Percentiles rank a stretch among this genome's conserved stretches.
Conservation (phyloP, 1,284 basidiomycete genomes). For the Trichosporon sp. region DNA sequence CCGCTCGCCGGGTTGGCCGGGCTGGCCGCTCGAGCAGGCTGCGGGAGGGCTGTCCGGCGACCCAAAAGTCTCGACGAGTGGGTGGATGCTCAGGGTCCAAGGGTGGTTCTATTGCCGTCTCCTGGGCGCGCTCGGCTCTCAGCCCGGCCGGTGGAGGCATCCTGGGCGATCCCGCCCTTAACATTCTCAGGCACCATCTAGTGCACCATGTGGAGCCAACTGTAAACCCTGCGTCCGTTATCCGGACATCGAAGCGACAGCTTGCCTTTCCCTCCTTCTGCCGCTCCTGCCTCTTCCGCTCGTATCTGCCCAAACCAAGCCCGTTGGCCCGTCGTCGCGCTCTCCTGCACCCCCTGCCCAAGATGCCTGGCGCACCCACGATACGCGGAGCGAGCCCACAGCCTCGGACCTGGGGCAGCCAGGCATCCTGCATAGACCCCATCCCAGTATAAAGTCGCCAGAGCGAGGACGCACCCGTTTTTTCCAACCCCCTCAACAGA, state of each 20-base stretch:
- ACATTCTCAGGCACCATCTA: constrained; percentile 1
- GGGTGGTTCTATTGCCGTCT: constrained; percentile 12
- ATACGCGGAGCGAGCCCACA: not conserved
- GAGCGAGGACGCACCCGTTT: not conserved
- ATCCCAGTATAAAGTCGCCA: not conserved
- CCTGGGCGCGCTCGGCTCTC: not conserved
- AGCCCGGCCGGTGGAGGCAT: too few species aligned
- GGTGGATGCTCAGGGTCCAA: constrained; percentile 2
- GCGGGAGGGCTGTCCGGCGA: constrained; percentile 13
- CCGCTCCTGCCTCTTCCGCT: not conserved
- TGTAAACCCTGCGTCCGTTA: constrained; percentile 5
- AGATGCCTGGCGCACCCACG: not conserved
- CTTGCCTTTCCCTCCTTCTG: constrained; percentile 5
- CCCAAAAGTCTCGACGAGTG: constrained; percentile 16
- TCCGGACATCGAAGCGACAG: constrained; percentile 7
- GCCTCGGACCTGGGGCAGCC: not conserved
- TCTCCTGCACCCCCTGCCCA: not conserved
- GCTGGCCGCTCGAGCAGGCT: not conserved
- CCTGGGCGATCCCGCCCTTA: constrained; percentile 9
- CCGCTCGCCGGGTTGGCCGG: not conserved
- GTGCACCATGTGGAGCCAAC: constrained; percentile 19
- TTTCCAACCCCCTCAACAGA: not conserved
- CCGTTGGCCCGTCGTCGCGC: not conserved
- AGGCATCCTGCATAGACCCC: not conserved
- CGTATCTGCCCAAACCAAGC: not conserved